These are phyloP conservation scores for Xylariaceae sp. DNA, from an alignment of 2,329 filamentous ascomycete genomes.

Conservation along the genomic window DNA sequence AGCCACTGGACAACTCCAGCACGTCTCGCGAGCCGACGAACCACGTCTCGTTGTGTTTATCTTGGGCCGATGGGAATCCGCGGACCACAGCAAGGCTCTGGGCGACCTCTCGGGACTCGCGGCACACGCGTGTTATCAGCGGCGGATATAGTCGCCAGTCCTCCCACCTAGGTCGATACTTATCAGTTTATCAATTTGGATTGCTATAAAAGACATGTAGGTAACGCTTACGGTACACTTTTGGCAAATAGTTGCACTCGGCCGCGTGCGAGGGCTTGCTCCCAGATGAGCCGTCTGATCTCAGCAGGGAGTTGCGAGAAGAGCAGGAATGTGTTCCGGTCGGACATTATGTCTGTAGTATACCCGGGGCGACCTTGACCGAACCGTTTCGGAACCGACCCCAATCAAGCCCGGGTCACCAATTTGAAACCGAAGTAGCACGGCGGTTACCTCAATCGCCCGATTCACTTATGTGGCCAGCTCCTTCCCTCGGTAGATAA, in stretches of 20 bases:
- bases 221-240: constrained; percentile 24
- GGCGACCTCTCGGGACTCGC: constrained; percentile 22
- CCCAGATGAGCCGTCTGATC: constrained; percentile 27
- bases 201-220: neutral
- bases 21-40: constrained; percentile 25
- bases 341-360: constrained; percentile 17
- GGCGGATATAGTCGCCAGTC: constrained; percentile 26
- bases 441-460: neutral
- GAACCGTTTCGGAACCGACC: no score
- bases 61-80: constrained; percentile 25
- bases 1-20: constrained; percentile 28
- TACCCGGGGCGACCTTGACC: no score
- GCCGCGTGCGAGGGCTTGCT: constrained; percentile 22
- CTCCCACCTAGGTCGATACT: no score
- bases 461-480: no score
- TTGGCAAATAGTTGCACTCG: constrained; percentile 28
- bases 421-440: constrained; percentile 1
- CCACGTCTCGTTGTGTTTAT: constrained; percentile 27
- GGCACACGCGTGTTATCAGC: constrained; percentile 22
- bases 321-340: constrained; percentile 16
- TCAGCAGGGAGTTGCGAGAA: constrained; percentile 26
- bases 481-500: no score
- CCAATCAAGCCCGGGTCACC: neutral
- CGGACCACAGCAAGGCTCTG: constrained; percentile 23
- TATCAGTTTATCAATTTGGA: no score